Conservation (phyloP, 805 yeast species). For the Priceomyces medius region DNA sequence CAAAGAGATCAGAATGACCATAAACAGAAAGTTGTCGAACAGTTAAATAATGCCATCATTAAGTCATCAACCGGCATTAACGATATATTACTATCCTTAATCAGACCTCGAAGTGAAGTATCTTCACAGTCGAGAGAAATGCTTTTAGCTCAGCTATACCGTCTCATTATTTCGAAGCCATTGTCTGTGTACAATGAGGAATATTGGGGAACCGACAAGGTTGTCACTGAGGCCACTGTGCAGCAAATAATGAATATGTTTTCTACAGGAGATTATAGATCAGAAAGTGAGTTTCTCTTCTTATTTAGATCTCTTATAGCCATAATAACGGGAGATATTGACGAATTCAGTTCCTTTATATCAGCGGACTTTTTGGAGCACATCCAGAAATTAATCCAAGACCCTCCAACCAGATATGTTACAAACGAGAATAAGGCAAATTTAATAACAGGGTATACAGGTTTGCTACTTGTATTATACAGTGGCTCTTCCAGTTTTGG, state of each 20-base stretch:
- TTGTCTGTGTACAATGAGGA: slow-evolving; percentile 35
- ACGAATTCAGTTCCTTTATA: slow-evolving; percentile 45
- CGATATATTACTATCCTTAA: slow-evolving; percentile 46
- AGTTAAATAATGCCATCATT: slow-evolving; percentile 35
- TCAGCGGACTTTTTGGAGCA: slow-evolving; percentile 28
- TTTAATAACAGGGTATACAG: slow-evolving; percentile 37
- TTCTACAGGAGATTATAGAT: slow-evolving; percentile 30
- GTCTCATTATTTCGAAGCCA: slow-evolving; percentile 45
- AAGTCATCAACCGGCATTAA: slow-evolving; percentile 38
- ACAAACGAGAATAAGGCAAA: slow-evolving; percentile 40
- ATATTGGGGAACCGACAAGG: slow-evolving; percentile 33
- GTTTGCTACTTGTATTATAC: slow-evolving; percentile 42
- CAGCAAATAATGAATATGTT: slow-evolving; percentile 35
- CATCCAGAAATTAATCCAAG: slow-evolving; percentile 29
- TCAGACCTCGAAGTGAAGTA: slow-evolving; percentile 42
- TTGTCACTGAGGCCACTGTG: slow-evolving; percentile 37
- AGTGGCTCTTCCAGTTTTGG: slow-evolving; percentile 52
- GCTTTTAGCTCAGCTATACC: slow-evolving; percentile 50
- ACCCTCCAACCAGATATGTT: slow-evolving; percentile 32
- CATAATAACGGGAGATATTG: slow-evolving; percentile 48
- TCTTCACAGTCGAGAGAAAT: slow-evolving; percentile 48
- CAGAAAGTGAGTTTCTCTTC: slow-evolving; percentile 41
- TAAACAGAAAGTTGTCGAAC: slow-evolving; percentile 27
- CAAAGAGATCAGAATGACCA: slow-evolving; percentile 11
- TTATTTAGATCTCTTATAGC: slow-evolving; percentile 42